phyloP scores from a whole-genome alignment of 2,329 filamentous ascomycete genomes.

The Sphaerulina populicola region DNA sequence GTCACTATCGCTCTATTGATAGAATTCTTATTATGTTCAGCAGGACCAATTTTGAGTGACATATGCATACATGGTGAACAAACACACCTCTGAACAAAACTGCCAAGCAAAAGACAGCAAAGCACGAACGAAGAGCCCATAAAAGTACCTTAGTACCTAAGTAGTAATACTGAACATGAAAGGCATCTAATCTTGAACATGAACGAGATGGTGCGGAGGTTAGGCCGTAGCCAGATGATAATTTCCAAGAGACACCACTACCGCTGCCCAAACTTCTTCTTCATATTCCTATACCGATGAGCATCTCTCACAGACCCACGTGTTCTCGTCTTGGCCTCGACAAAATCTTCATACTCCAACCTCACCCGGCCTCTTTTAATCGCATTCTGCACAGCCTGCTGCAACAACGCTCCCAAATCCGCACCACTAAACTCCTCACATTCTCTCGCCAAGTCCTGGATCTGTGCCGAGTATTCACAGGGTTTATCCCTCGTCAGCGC shows the following conservation, averaged over 20 bases:
- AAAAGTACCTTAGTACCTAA: too few species aligned
- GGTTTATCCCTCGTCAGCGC: slow-evolving; percentile 53
- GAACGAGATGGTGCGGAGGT: too few species aligned
- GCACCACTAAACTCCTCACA: slow-evolving; percentile 73
- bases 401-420: slow-evolving; percentile 52
- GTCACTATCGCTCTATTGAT: too few species aligned
- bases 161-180: too few species aligned
- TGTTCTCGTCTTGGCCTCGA: slow-evolving; percentile 36
- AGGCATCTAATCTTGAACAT: too few species aligned
- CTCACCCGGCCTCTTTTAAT: slow-evolving; percentile 41
- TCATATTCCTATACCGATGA: slow-evolving; percentile 49
- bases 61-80: too few species aligned
- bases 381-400: slow-evolving; percentile 52
- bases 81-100: too few species aligned
- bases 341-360: slow-evolving; percentile 44
- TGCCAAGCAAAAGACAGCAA: too few species aligned
- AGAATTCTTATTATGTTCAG: too few species aligned
- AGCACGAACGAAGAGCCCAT: too few species aligned
- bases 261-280: slow-evolving; percentile 30
- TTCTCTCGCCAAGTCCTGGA: slow-evolving; percentile 57
- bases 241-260: not conserved
- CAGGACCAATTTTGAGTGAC: too few species aligned
- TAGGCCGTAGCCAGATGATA: too few species aligned
- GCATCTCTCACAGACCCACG: slow-evolving; percentile 50
- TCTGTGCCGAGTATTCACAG: slow-evolving; percentile 40